Percentiles rank a stretch among this genome's conserved stretches.
phyloP scores from a whole-genome alignment of 495 filamentous ascomycete genomes.

The Penicillium simplicissimum region DNA sequence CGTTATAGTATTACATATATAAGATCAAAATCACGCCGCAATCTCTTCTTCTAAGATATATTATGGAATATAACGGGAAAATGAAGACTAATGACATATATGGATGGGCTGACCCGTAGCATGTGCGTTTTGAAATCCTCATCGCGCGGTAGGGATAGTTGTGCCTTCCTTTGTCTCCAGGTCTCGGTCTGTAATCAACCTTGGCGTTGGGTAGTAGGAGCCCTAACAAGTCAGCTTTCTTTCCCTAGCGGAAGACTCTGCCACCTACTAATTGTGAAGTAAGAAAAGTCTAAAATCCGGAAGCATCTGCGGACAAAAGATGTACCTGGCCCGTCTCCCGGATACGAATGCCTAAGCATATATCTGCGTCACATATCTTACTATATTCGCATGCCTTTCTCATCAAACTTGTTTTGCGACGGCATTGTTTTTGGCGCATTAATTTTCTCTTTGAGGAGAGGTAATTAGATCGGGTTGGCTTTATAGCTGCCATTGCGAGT shows the following conservation, averaged over 20 bases:
- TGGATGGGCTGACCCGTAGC: neutral
- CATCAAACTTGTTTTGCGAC: conserved; percentile 5
- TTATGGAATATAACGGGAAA: neutral
- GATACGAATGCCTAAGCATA: too few relatives aligned
- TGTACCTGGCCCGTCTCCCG: too few relatives aligned
- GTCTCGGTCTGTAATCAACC: conserved; percentile 8
- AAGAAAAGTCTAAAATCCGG: too few relatives aligned
- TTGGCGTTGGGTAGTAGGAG: neutral
- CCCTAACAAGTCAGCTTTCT: too few relatives aligned
- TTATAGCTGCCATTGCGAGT: conserved; percentile 5
- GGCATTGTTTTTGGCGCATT: conserved; percentile 7
- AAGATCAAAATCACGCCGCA: neutral
- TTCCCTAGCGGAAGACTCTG: too few relatives aligned
- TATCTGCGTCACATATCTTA: neutral
- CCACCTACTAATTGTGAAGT: too few relatives aligned
- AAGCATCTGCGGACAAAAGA: too few relatives aligned
- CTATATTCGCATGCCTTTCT: conserved; percentile 9
- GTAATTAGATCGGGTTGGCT: neutral
- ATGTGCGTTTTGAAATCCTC: too few relatives aligned
- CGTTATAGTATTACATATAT: neutral
- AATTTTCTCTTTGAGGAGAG: conserved; percentile 2
- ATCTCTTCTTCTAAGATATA: neutral
- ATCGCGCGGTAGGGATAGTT: too few relatives aligned
- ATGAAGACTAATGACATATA: neutral
- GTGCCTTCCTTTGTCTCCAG: neutral